Evolutionary conservation across 139 green algal genomes (phyloP).

Genomic region (Micractinium conductrix): DNA sequence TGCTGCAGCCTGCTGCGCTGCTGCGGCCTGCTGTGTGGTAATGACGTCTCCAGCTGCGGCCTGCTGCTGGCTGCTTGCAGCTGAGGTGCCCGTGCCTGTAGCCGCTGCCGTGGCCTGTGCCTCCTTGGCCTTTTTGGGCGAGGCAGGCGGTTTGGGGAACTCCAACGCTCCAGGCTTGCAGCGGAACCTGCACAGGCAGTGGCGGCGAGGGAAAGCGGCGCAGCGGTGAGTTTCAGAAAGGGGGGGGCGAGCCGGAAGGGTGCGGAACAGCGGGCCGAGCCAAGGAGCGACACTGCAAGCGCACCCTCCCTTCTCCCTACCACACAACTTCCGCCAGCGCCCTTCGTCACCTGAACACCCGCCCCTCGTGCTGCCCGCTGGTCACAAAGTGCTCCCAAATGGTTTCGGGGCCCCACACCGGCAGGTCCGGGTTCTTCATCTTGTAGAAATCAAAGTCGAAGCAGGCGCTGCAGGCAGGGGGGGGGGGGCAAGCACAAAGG

Average conservation of each 20-base stretch:
- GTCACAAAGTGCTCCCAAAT: slow-evolving; percentile 76
- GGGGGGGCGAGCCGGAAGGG: background rate
- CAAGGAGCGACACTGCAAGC: too few species aligned
- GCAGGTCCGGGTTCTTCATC: slow-evolving; percentile 57
- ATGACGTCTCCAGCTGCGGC: background rate
- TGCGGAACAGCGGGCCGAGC: background rate
- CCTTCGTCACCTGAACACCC: slow-evolving; percentile 48
- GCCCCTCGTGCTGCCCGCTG: slow-evolving; percentile 73
- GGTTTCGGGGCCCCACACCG: background rate
- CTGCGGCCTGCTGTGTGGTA: background rate
- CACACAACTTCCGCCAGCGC: too few species aligned
- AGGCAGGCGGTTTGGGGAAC: slow-evolving; percentile 7
- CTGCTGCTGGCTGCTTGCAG: background rate
- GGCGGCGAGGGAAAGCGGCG: too few species aligned
- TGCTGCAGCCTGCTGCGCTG: background rate
- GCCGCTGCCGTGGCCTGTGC: too few species aligned
- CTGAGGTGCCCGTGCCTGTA: background rate
- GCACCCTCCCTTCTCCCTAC: too few species aligned
- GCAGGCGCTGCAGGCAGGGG: slow-evolving; percentile 43
- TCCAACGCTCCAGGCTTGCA: slow-evolving; percentile 20
- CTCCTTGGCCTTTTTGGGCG: background rate
- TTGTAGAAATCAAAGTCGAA: slow-evolving; percentile 74
- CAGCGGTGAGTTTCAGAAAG: background rate
- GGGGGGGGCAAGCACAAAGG: too few species aligned
- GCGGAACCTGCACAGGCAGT: slow-evolving; percentile 1